Percentiles rank a stretch among this genome's conserved stretches.
These are phyloP conservation scores for Hyaloperonospora brassicae DNA, from an alignment of 352 stramenopile genomes.

Conservation along the genomic window DNA sequence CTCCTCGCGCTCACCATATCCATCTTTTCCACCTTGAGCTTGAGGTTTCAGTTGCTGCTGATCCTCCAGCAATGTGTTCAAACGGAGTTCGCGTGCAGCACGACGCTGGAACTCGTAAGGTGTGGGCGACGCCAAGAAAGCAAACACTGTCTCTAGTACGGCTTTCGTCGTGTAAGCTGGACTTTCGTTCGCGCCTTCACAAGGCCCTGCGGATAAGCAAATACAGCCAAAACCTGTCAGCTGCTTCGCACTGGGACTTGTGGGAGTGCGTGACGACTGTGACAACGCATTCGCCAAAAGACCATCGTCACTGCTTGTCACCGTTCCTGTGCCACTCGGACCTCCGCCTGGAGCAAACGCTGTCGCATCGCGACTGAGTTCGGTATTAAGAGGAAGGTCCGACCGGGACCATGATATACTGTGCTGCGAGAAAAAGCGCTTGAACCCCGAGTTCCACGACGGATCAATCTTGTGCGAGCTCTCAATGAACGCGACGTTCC, in stretches of 20 bases:
- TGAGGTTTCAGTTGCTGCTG: constrained; percentile 19
- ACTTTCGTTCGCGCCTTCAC: constrained; percentile 38
- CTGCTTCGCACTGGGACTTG: constrained; percentile 31
- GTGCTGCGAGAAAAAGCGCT: constrained; percentile 76
- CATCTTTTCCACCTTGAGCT: neutral
- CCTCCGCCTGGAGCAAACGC: constrained; percentile 13
- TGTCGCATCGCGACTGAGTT: constrained; percentile 33
- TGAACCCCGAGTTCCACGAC: constrained; percentile 62
- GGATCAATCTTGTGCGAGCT: constrained; percentile 74
- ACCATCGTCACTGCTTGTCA: constrained; percentile 17
- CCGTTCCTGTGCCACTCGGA: constrained; percentile 10
- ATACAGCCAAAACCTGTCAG: constrained; percentile 56
- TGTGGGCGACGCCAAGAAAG: constrained; percentile 66
- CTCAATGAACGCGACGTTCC: constrained; percentile 84
- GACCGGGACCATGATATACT: constrained; percentile 75
- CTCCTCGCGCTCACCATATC: neutral
- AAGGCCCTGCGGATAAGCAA: constrained; percentile 67
- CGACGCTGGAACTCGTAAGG: constrained; percentile 72
- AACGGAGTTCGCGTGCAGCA: constrained; percentile 38
- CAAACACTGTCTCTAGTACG: constrained; percentile 72
- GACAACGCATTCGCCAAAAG: constrained; percentile 18
- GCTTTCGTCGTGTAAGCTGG: constrained; percentile 64
- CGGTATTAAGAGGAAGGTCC: constrained; percentile 51
- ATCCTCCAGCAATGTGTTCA: constrained; percentile 41
- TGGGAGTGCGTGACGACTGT: constrained; percentile 19